Conservation (phyloP, 768 basidiomycete species). For the Mycena kentingensis region DNA sequence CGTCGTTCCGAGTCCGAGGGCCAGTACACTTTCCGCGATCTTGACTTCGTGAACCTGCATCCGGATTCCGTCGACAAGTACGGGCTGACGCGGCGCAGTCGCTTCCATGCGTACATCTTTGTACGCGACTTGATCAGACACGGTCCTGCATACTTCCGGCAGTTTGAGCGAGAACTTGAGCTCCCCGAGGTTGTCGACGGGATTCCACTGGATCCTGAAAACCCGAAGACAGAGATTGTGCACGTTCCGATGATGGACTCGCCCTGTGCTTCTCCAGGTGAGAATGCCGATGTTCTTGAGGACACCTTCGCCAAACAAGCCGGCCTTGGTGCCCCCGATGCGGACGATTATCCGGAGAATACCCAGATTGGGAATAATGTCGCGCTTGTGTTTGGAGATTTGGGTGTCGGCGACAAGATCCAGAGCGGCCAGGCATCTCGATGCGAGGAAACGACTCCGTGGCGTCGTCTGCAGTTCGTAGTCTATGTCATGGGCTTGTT, state of each 20-base stretch:
- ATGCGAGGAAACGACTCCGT: conserved; percentile 30
- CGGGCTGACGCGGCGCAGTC: conserved; percentile 24
- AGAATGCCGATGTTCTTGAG: conserved; percentile 29
- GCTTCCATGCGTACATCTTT: conserved; percentile 34
- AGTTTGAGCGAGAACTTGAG: conserved; percentile 20
- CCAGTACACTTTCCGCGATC: conserved; percentile 4
- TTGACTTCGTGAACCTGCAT: conserved; percentile 24
- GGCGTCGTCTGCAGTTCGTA: conserved; percentile 32
- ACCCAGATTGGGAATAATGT: conserved; percentile 16
- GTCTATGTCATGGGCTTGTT: conserved; percentile 36
- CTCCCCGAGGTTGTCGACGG: conserved; percentile 28
- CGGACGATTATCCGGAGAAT: conserved; percentile 10
- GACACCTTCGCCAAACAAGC: conserved; percentile 27
- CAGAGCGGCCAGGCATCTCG: conserved; percentile 26
- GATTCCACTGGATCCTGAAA: too few species aligned
- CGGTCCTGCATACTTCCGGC: conserved; percentile 29
- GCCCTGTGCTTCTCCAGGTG: conserved; percentile 20
- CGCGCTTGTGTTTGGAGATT: conserved; percentile 31
- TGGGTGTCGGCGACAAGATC: conserved; percentile 29
- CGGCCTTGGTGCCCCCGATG: conserved; percentile 28
- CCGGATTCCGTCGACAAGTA: conserved; percentile 19
- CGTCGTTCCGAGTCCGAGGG: conserved; percentile 4
- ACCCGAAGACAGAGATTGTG: conserved; percentile 28
- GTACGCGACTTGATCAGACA: conserved; percentile 26
- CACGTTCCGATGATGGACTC: conserved; percentile 25